phyloP scores from a whole-genome alignment of 2,329 filamentous ascomycete species.

The Phialemonium atrogriseum region DNA sequence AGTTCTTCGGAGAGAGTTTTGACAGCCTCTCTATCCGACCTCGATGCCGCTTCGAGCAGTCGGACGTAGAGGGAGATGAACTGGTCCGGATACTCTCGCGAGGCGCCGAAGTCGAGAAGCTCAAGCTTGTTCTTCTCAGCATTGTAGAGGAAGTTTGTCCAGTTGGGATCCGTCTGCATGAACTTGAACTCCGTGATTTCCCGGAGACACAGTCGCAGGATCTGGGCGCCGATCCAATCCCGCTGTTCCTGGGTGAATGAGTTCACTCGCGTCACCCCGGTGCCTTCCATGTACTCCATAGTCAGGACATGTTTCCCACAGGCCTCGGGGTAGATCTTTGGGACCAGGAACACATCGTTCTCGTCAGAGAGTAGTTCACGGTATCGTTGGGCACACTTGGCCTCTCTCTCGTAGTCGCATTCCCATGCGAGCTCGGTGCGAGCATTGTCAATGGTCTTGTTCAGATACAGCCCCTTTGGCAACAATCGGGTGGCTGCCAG shows the following conservation, averaged over 20 bases:
- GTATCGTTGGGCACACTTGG: conserved; percentile 71
- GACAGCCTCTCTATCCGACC: conserved; percentile 55
- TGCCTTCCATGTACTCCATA: conserved; percentile 83
- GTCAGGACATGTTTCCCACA: conserved; percentile 83
- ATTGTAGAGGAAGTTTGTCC: conserved; percentile 98
- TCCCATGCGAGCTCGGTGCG: conserved; percentile 91
- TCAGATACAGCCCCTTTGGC: conserved; percentile 84
- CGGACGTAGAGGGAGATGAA: conserved; percentile 77
- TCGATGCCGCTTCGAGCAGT: conserved; percentile 72
- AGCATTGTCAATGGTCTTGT: conserved; percentile 96
- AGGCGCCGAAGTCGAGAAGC: conserved; percentile 91
- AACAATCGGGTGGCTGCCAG: conserved; percentile 84
- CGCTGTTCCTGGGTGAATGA: conserved; percentile 73
- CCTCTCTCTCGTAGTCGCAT: conserved; percentile 90
- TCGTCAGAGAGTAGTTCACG: conserved; percentile 66
- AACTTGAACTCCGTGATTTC: conserved; percentile 93
- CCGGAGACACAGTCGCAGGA: conserved; percentile 81
- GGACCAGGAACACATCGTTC: conserved; percentile 67
- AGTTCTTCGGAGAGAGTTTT: conserved; percentile 63
- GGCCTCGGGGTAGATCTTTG: conserved; percentile 67
- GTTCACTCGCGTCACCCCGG: conserved; percentile 73
- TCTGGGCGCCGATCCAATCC: conserved; percentile 94
- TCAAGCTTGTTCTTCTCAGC: conserved; percentile 63
- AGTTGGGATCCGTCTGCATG: conserved; percentile 99
- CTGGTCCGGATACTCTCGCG: conserved; percentile 69